Evolutionary conservation across 495 filamentous ascomycete species (phyloP).

Genomic region (Penicillium crystallinum): DNA sequence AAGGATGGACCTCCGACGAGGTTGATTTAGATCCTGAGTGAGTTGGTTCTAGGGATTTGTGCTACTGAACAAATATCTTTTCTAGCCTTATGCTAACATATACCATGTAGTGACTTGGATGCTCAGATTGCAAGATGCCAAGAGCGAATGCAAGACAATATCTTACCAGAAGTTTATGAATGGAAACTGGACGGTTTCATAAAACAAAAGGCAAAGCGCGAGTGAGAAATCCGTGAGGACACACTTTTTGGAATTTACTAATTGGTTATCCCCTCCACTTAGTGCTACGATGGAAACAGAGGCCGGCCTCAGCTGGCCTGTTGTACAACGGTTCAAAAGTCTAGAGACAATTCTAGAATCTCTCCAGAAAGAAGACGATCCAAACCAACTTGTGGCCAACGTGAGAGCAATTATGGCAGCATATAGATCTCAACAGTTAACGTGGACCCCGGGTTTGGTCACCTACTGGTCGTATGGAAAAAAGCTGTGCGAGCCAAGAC

Average conservation of each 20-base stretch:
- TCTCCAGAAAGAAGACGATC: background rate
- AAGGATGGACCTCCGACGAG: background rate
- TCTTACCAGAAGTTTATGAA: background rate
- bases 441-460: background rate
- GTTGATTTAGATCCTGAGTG: background rate
- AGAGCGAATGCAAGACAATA: slow-evolving; percentile 1
- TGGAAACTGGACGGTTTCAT: background rate
- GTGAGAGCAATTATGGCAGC: background rate
- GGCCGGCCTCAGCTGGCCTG: background rate
- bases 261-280: too few relatives aligned
- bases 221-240: background rate
- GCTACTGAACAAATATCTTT: background rate
- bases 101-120: background rate
- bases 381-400: background rate
- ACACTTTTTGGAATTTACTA: too few relatives aligned
- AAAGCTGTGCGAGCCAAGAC: background rate
- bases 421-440: background rate
- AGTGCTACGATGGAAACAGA: background rate
- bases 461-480: slow-evolving; percentile 5
- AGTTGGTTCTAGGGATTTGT: background rate
- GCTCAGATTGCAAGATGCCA: background rate
- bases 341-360: background rate
- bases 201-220: background rate
- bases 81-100: too few relatives aligned
- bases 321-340: background rate